Percentiles rank a stretch among this genome's conserved stretches.
phyloP scores from a whole-genome alignment of 2,329 filamentous ascomycete species.

The Alternaria longipes region DNA sequence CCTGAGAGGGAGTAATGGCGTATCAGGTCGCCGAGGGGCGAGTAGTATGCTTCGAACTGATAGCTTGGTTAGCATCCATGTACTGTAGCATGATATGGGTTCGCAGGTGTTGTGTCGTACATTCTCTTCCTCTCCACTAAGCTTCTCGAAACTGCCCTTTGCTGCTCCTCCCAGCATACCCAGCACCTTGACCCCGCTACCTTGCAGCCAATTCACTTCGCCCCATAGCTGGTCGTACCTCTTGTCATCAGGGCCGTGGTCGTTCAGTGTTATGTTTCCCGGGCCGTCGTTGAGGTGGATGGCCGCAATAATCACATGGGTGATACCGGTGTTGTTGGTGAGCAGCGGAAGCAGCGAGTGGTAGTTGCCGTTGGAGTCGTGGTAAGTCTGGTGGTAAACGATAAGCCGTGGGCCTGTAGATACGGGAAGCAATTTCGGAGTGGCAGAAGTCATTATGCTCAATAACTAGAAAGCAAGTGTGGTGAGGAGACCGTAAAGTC shows the following conservation, averaged over 20 bases:
- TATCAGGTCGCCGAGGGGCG: conserved; percentile 72
- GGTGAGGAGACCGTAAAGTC: not conserved
- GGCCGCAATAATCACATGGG: conserved; percentile 86
- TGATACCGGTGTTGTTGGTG: conserved; percentile 68
- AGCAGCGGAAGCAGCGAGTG: conserved; percentile 71
- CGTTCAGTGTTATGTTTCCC: conserved; percentile 77
- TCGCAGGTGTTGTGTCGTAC: conserved; percentile 24
- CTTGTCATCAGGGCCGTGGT: conserved; percentile 73
- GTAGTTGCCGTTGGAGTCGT: conserved; percentile 62
- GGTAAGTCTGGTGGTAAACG: conserved; percentile 72
- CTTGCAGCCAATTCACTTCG: conserved; percentile 77
- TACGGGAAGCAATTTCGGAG: conserved; percentile 47
- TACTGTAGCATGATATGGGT: not conserved
- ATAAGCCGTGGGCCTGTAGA: conserved; percentile 56
- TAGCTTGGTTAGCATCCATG: conserved; percentile 6
- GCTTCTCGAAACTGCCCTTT: conserved; percentile 71
- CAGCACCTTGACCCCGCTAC: conserved; percentile 78
- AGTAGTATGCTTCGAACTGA: conserved; percentile 78
- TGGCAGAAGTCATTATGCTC: conserved; percentile 39
- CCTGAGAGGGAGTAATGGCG: conserved; percentile 59
- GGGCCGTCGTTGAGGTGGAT: conserved; percentile 81
- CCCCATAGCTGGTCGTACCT: conserved; percentile 79
- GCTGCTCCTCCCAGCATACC: conserved; percentile 90
- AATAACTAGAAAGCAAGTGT: not conserved
- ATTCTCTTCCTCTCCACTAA: conserved; percentile 45